Base-by-base conservation (phyloP, 1,139 yeast genomes). In the Diutina mesorugosa region DNA sequence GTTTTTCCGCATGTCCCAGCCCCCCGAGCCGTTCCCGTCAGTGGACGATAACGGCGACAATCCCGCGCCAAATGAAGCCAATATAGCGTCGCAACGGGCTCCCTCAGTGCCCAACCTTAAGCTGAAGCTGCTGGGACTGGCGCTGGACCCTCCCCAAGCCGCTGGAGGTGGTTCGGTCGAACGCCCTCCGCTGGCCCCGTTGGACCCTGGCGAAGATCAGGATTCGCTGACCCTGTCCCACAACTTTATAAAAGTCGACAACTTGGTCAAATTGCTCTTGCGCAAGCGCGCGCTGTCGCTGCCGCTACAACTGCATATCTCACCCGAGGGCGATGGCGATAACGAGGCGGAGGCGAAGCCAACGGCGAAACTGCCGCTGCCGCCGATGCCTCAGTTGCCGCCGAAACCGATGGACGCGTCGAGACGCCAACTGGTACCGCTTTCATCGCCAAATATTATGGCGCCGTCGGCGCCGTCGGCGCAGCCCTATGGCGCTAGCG, bases 271-370 rank as follows among this genome's bases (percentile, higher is more conserved):
- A 14, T 45, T 38, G 41, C 14, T 50, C 29, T 16, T 50, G n/a
- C 45, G 53, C 10, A 50, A 50, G 18, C 53, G 53, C 30, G 53
- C 53, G 45, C 53, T 50, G 53, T 32, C 45, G 26, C 53, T 50
- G 53, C 53, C 53, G n/a, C 41, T 35, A 10, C 41, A 35, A 35
- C 41, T 35, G 41, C 41, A 35, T 35, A 35, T 35, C n/a, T 35
- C 41, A 2, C 41, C 41, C n/a, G 41, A 35, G 9, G 41, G n/a
- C 6, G 10, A 12, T 9, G n/a, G n/a, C 6, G 41, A 35, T 10
- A 12, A 14, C 6, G n/a, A 10, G 14, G 41, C 12, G 12, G 35
- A 8, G 9, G 3, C 12, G 8, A 10, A 32, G 12, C 35, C 35
- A 3, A 1, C 12, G 12, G 35, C 35, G 12, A 10, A 8, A 32